Evolutionary conservation across 2,329 filamentous ascomycete species (phyloP).

Genomic region (Talaromyces sp.): DNA sequence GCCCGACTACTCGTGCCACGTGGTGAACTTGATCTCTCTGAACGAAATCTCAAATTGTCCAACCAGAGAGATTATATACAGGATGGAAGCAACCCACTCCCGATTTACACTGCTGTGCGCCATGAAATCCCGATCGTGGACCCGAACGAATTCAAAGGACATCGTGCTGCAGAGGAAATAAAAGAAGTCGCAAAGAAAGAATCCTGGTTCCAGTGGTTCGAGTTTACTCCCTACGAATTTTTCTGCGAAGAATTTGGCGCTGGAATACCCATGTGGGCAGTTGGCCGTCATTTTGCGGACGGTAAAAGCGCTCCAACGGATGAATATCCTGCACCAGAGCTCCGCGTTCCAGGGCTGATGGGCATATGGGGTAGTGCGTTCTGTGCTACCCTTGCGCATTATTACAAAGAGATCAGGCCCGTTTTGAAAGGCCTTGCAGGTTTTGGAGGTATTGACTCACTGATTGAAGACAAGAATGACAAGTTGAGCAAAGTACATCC

Average conservation of each 20-base stretch:
- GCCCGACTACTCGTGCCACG: slow-evolving; percentile 80
- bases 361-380: slow-evolving; percentile 97
- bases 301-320: slow-evolving; percentile 27
- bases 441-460: slow-evolving; percentile 68
- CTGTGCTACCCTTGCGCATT: slow-evolving; percentile 90
- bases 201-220: slow-evolving; percentile 43
- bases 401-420: slow-evolving; percentile 90
- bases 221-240: slow-evolving; percentile 29
- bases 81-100: slow-evolving; percentile 74
- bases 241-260: slow-evolving; percentile 30
- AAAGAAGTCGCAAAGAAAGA: slow-evolving; percentile 52
- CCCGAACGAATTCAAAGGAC: slow-evolving; percentile 21
- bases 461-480: slow-evolving; percentile 76
- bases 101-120: slow-evolving; percentile 91
- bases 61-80: slow-evolving; percentile 73
- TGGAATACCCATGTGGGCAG: slow-evolving; percentile 30
- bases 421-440: slow-evolving; percentile 69
- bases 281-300: slow-evolving; percentile 26
- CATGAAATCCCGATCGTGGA: slow-evolving; percentile 78
- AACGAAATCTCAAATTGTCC: slow-evolving; percentile 81
- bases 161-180: slow-evolving; percentile 26
- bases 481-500: slow-evolving; percentile 90
- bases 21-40: slow-evolving; percentile 71
- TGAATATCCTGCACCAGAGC: slow-evolving; percentile 70
- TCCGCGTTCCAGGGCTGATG: slow-evolving; percentile 75